Evolutionary conservation across 2,329 filamentous ascomycete species (phyloP), one percentile per base, ranked within the genome.

Genomic region (Colletotrichum sp.): DNA sequence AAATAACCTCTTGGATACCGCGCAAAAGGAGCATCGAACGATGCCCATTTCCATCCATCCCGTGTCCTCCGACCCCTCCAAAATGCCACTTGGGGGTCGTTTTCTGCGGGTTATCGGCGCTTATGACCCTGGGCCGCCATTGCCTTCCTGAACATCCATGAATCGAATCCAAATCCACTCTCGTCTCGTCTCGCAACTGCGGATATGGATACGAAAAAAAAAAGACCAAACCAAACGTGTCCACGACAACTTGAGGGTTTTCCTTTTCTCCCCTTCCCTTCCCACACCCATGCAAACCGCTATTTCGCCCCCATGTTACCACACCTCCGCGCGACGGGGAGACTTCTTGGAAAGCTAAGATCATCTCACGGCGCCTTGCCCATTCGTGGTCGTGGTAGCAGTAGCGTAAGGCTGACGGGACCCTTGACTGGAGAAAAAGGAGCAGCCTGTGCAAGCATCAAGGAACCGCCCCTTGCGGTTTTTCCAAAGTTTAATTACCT

Each of bases 1-100:
- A 65, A 69, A 73, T 76, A 73, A 69, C 70, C 63, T 69, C 69
- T 72, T 73, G 70, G 73, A 73, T 39, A 64, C 26, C 57, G 44
- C 34, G 39, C 44, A 44, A 64, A 72, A 60, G 32, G 44, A 76
- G 39, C 28, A 39, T 69, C 55, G 57, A 76, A 73, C 59, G 69
- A 73, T 69, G 64, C 26, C 32, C 64, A 69, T 76, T 73, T 49
- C 39, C 39, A n/a, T 65, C 44, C 55, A 28, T 64, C 55, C 70
- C 70, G 26, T 60, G 34, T 13, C 57, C 26, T 64, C 44, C 52
- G 13, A 44, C 24, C 32, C 55, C 69, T 36, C 30, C 24, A 59
- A 39, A 69, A 60, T 28, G 26, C 39, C n/a, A 49, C 16, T 52
- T 49, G 36, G 28, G 21, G 32, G 32, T 21, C n/a, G 26, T 34